Evolutionary conservation across 306 rosid species (phyloP), one percentile per base, ranked within the genome.

Genomic region (Casuarina equisetifolia): DNA sequence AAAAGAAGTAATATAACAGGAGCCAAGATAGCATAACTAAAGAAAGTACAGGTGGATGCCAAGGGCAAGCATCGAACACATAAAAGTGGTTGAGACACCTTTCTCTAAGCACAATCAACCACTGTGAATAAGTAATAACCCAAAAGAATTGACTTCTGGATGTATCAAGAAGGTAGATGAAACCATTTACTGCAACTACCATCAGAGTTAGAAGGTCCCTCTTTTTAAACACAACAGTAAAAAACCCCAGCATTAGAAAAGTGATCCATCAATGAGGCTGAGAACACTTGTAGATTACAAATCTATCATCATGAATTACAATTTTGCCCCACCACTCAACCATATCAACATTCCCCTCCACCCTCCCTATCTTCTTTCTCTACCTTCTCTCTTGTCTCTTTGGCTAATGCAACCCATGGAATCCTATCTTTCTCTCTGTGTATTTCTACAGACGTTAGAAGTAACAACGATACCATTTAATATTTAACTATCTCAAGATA

Each of bases 1-100:
- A 71, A 35, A 54, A 72, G 51, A 54, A 74, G 40, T 13, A 77
- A 36, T 48, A 76, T 59, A 71, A 44, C 64, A 63, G 80, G 46
- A 39, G 53, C 76, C 50, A 5, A 44, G 61, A 35, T 40, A 39
- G 10, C 20, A 77, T 9, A 52, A 52, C 58, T 52, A 52, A 17
- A 52, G 58, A 52, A 2, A 52, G 20, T 20, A 52, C 19, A 16
- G 58, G 10, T 11, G 20, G 19, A 52, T 1, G 3, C n/a, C 19
- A 12, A 62, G 43, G 44, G 39, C 69, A 62, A 62, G 69, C 69
- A 62, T 62, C 5, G 44, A 43, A 62, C 4, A 62, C 3, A 58
- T 25, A 36, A 8, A 36, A 62, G 69, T 35, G 19, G n/a, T 62
- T 62, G 15, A 35, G 8, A 61, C 43, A 61, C 67, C 67, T 61